Evolutionary conservation across 495 filamentous ascomycete species (phyloP).

Genomic region (Clavariopsis aquatica): DNA sequence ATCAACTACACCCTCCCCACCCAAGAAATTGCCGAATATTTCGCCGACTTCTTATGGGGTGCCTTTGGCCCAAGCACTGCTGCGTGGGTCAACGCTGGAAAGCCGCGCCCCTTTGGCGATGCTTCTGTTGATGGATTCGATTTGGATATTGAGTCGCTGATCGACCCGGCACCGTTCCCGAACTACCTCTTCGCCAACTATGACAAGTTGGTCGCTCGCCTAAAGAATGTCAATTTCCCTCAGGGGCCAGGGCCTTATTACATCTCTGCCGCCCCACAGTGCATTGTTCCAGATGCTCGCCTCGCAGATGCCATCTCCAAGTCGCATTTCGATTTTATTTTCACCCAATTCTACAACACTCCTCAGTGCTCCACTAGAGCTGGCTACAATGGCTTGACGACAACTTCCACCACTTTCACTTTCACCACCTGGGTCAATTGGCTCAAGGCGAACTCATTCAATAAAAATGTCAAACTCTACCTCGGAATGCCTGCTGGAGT

Average conservation of each 20-base stretch:
- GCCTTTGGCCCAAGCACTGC: slow-evolving; percentile 58
- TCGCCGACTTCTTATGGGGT: slow-evolving; percentile 65
- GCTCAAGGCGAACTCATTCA: slow-evolving; percentile 37
- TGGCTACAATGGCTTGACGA: slow-evolving; percentile 43
- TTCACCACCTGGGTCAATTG: slow-evolving; percentile 47
- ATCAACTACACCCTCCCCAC: slow-evolving; percentile 44
- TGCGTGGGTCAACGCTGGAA: slow-evolving; percentile 43
- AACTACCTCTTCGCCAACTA: slow-evolving; percentile 40
- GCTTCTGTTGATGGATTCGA: slow-evolving; percentile 47
- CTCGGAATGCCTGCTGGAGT: slow-evolving; percentile 47
- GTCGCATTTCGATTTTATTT: slow-evolving; percentile 47
- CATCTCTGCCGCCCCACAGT: slow-evolving; percentile 49
- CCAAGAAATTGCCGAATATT: slow-evolving; percentile 46
- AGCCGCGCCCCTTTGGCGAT: slow-evolving; percentile 45
- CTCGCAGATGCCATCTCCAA: slow-evolving; percentile 38
- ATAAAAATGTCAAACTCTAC: slow-evolving; percentile 49
- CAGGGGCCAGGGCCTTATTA: slow-evolving; percentile 40
- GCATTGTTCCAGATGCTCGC: slow-evolving; percentile 44
- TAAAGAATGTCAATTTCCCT: slow-evolving; percentile 36
- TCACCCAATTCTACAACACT: slow-evolving; percentile 50
- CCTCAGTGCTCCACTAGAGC: slow-evolving; percentile 55
- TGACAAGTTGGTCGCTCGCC: slow-evolving; percentile 40
- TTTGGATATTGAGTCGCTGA: slow-evolving; percentile 46
- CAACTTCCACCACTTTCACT: slow-evolving; percentile 39
- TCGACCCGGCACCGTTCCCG: slow-evolving; percentile 31